Evolutionary conservation across 1,139 yeast species (phyloP).

Genomic region (Magnusiomyces tetraspermus): DNA sequence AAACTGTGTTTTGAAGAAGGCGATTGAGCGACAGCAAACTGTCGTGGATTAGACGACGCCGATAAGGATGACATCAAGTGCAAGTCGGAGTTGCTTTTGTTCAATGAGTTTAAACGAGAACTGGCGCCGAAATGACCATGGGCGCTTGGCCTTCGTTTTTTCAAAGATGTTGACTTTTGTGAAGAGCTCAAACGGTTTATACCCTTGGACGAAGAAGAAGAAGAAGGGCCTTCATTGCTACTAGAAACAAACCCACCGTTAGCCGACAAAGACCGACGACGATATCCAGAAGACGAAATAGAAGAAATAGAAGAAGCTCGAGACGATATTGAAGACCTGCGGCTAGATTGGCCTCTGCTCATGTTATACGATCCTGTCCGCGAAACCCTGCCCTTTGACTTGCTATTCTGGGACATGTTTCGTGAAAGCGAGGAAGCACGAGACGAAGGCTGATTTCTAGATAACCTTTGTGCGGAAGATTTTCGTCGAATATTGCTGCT

Average conservation of each 20-base stretch:
- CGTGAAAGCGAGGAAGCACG: neutral
- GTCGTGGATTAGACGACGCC: too few relatives aligned
- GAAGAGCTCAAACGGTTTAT: neutral
- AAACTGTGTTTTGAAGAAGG: too few relatives aligned
- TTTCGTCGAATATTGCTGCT: neutral
- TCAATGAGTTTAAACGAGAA: neutral
- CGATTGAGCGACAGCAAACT: too few relatives aligned
- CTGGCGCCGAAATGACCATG: neutral
- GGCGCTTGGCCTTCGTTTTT: neutral
- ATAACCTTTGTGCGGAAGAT: neutral
- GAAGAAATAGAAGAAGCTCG: neutral
- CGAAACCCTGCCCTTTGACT: neutral
- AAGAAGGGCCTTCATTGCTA: neutral
- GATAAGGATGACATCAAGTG: neutral
- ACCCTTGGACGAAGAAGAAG: neutral
- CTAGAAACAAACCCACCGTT: neutral
- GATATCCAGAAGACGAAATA: neutral
- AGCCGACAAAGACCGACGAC: neutral
- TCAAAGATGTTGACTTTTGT: neutral
- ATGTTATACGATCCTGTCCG: neutral
- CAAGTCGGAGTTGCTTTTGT: neutral
- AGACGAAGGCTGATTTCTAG: neutral
- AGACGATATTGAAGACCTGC: neutral
- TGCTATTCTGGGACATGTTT: neutral
- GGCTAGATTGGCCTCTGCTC: neutral